These are phyloP conservation scores for Hordeum marinum DNA, from an alignment of 176 grass and related monocot species.

Conservation along the genomic window DNA sequence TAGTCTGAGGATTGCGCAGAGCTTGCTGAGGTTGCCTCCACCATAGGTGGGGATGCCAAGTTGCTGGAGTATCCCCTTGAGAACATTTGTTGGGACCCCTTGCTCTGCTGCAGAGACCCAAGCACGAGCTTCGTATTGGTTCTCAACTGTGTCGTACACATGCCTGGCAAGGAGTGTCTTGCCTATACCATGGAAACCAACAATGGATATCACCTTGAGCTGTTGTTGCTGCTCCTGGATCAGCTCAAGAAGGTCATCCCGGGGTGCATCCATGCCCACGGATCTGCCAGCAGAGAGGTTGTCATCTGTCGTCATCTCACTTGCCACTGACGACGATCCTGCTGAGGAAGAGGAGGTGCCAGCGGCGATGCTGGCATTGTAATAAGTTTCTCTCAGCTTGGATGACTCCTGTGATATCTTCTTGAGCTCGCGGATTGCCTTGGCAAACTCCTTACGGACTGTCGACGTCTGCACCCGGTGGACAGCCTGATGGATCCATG, in stretches of 20 bases:
- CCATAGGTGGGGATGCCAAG: not conserved
- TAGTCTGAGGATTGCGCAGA: not conserved
- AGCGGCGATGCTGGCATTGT: not conserved
- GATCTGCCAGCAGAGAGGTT: not conserved
- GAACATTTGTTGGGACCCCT: not conserved
- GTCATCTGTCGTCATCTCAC: not conserved
- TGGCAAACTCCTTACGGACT: not conserved
- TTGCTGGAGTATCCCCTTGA: not conserved
- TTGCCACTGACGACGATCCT: not conserved
- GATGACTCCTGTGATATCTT: not conserved
- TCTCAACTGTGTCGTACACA: not conserved
- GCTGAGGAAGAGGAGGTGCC: not conserved
- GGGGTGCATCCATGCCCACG: not conserved
- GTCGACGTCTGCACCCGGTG: not conserved
- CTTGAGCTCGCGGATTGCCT: not conserved
- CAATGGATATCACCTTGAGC: not conserved
- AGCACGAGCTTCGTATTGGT: not conserved
- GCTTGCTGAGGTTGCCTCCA: not conserved
- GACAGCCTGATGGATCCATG: not conserved
- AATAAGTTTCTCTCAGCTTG: not conserved
- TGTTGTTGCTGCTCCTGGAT: not conserved
- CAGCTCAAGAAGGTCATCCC: not conserved
- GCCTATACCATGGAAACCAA: not conserved
- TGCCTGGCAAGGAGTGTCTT: not conserved
- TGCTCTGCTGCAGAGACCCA: not conserved